Percentiles rank a stretch among this genome's conserved stretches.
These are phyloP conservation scores for Solanum hybrid DNA, from an alignment of 305 asterid species.

Conservation along the genomic window DNA sequence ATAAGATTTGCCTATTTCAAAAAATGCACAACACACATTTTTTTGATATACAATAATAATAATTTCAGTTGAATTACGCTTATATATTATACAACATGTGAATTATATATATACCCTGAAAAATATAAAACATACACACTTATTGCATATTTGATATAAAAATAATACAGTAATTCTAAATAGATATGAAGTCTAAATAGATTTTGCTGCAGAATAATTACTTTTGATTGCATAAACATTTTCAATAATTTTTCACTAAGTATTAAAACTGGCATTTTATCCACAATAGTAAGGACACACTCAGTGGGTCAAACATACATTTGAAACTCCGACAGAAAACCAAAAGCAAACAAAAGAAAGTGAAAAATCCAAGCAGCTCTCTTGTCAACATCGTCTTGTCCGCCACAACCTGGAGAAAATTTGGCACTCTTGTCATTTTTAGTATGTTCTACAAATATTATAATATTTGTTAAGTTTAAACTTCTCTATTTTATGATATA, in stretches of 20 bases:
- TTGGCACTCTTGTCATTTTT: neutral
- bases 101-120: no score
- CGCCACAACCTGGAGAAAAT: conserved; percentile 3
- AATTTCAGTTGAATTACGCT: neutral
- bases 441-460: neutral
- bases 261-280: neutral
- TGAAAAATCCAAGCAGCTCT: conserved; percentile 3
- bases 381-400: conserved; percentile 25
- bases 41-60: no score
- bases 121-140: neutral
- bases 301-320: neutral
- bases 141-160: neutral
- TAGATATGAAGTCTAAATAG: neutral
- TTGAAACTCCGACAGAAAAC: neutral
- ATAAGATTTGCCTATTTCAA: neutral
- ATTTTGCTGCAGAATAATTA: neutral
- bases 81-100: neutral
- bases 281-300: neutral
- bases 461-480: no score
- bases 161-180: neutral
- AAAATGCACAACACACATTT: neutral
- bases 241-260: neutral
- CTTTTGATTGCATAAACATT: neutral
- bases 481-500: neutral
- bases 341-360: neutral